These are phyloP conservation scores for Pythium apleroticum DNA, from an alignment of 352 stramenopile genomes.

Conservation along the genomic window DNA sequence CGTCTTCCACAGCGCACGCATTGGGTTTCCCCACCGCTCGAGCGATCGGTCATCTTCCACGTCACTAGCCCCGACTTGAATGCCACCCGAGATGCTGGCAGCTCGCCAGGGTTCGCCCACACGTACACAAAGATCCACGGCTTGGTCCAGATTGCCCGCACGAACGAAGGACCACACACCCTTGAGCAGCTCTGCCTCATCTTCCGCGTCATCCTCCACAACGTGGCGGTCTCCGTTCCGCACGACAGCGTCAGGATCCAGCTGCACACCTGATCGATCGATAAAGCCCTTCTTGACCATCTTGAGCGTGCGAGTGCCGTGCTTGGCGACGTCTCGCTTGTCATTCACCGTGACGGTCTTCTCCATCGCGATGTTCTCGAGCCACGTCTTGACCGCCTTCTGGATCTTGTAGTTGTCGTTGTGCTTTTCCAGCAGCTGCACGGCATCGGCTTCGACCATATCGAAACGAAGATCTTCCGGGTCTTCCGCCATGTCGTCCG, in stretches of 20 bases:
- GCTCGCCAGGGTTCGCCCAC: constrained; percentile 78
- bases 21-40: constrained; percentile 80
- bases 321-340: constrained; percentile 40
- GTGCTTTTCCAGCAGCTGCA: constrained; percentile 54
- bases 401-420: constrained; percentile 76
- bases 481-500: constrained; percentile 32
- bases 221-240: constrained; percentile 63
- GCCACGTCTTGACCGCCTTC: constrained; percentile 68
- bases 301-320: constrained; percentile 59
- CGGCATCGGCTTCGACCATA: constrained; percentile 77
- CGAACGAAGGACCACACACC: constrained; percentile 74
- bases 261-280: constrained; percentile 29
- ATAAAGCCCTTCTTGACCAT: constrained; percentile 56
- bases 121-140: constrained; percentile 72
- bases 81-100: constrained; percentile 68
- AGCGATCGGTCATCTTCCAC: constrained; percentile 50
- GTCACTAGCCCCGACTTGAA: constrained; percentile 54
- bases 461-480: constrained; percentile 57
- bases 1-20: constrained; percentile 83
- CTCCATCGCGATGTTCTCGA: constrained; percentile 82
- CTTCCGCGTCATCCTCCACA: constrained; percentile 75
- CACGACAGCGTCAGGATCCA: constrained; percentile 75
- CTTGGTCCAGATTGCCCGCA: constrained; percentile 60
- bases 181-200: constrained; percentile 77
- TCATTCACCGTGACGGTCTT: constrained; percentile 58